A percentile compares a stretch with the other conserved stretches of the same genome.
These are phyloP conservation scores for Tilletia setariae DNA, from an alignment of 1,284 basidiomycete genomes.

Conservation along the genomic window DNA sequence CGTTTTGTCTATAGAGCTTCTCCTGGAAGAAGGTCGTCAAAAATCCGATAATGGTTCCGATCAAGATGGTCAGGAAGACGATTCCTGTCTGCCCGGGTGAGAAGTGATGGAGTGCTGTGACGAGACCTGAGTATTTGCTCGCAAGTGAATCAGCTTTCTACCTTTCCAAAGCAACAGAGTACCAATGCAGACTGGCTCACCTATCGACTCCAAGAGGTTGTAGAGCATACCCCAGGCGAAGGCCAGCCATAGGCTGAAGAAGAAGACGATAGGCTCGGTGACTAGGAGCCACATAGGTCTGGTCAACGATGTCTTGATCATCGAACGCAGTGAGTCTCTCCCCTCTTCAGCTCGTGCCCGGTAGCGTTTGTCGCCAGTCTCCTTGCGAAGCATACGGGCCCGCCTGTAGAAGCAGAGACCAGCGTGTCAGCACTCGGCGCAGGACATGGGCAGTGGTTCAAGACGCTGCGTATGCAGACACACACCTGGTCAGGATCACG, in stretches of 20 bases:
- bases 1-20: constrained; percentile 28
- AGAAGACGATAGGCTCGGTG: constrained; percentile 58
- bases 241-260: constrained; percentile 57
- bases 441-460: no score
- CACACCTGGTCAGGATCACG: constrained; percentile 31
- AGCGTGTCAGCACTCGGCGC: constrained; percentile 60
- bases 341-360: constrained; percentile 53
- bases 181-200: background rate
- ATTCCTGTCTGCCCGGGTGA: constrained; percentile 31
- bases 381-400: constrained; percentile 45
- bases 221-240: constrained; percentile 33
- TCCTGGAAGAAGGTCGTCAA: constrained; percentile 61
- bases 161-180: no score
- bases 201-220: background rate
- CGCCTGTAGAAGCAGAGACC: constrained; percentile 59
- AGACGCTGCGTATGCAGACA: constrained; percentile 24
- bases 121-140: constrained; percentile 34
- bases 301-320: constrained; percentile 52
- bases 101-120: constrained; percentile 38
- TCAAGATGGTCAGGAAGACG: constrained; percentile 35
- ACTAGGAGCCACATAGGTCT: constrained; percentile 52
- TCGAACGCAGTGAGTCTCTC: constrained; percentile 32
- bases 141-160: no score
- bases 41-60: constrained; percentile 62
- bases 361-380: constrained; percentile 44